Conservation (phyloP, 176 grass and related monocot genomes). For the Eragrostis nindensis region DNA sequence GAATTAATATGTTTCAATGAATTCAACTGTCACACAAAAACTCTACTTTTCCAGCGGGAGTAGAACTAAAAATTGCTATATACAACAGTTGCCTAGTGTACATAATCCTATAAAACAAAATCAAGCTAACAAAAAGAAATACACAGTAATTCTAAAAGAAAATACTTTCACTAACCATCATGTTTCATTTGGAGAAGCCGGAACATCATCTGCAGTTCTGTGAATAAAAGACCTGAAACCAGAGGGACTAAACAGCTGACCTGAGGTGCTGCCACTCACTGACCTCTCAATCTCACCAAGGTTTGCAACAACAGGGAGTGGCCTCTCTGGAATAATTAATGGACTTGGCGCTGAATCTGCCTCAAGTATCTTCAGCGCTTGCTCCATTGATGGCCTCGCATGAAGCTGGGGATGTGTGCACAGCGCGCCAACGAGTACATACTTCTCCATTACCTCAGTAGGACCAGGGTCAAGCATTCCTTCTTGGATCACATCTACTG, state of each 20-base stretch:
- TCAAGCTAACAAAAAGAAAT: constrained; percentile 17
- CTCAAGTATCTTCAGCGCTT: constrained; percentile 85
- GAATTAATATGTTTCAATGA: constrained; percentile 12
- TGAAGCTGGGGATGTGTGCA: constrained; percentile 89
- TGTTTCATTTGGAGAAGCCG: constrained; percentile 56
- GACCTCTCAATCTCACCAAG: constrained; percentile 80
- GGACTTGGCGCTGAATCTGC: constrained; percentile 54
- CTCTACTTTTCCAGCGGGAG: neutral
- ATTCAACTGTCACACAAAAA: constrained; percentile 34
- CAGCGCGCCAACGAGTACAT: constrained; percentile 68
- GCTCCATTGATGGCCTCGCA: constrained; percentile 92
- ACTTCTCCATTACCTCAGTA: constrained; percentile 75
- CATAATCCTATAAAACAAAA: constrained; percentile 19
- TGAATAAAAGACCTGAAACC: constrained; percentile 66
- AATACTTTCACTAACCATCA: constrained; percentile 25
- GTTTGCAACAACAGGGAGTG: constrained; percentile 64
- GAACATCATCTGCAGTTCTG: constrained; percentile 42
- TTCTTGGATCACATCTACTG: constrained; percentile 46
- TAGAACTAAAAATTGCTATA: constrained; percentile 40
- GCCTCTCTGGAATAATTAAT: constrained; percentile 60
- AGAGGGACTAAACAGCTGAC: constrained; percentile 69
- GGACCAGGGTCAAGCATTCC: constrained; percentile 63
- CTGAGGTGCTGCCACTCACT: constrained; percentile 65
- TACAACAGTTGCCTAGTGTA: neutral
- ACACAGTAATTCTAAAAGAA: constrained; percentile 5